Percentiles rank a stretch among this genome's conserved stretches.
Evolutionary conservation across 140 eudicot genomes (phyloP).

Genomic region (Senecio squalidus): DNA sequence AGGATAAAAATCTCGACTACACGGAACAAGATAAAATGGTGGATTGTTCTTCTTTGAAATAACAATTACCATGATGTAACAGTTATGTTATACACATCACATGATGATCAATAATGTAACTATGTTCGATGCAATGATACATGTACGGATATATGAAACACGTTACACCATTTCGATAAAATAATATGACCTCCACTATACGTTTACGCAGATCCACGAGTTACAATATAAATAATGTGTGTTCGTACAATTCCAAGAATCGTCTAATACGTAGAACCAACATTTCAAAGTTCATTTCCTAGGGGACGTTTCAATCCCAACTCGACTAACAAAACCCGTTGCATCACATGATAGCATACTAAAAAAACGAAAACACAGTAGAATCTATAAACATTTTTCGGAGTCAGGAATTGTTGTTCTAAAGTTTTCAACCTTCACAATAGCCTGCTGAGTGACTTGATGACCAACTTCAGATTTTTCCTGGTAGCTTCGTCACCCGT

Average conservation of each 20-base stretch:
- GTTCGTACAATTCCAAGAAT: conserved; percentile 15
- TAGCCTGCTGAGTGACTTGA: conserved; percentile 84
- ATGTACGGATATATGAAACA: no score
- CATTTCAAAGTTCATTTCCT: conserved; percentile 9
- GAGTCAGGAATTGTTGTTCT: conserved; percentile 4
- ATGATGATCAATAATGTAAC: conserved; percentile 2
- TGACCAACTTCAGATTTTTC: conserved; percentile 62
- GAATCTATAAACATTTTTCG: conserved; percentile 23
- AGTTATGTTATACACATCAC: not conserved
- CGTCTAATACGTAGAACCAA: conserved; percentile 15
- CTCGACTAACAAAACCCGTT: conserved; percentile 22
- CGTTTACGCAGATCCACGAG: no score
- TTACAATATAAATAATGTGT: conserved; percentile 8
- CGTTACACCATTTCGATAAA: no score
- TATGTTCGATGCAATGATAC: not conserved
- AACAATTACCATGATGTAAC: not conserved
- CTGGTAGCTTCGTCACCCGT: conserved; percentile 94
- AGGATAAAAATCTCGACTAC: conserved; percentile 27
- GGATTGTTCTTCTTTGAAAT: not conserved
- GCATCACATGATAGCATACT: conserved; percentile 17
- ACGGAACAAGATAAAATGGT: not conserved
- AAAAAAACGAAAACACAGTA: conserved; percentile 14
- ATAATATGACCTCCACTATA: no score
- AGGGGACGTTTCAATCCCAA: not conserved
- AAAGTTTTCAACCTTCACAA: conserved; percentile 31